Base-by-base conservation (phyloP, 805 yeast genomes). In the Candida ortonii region DNA sequence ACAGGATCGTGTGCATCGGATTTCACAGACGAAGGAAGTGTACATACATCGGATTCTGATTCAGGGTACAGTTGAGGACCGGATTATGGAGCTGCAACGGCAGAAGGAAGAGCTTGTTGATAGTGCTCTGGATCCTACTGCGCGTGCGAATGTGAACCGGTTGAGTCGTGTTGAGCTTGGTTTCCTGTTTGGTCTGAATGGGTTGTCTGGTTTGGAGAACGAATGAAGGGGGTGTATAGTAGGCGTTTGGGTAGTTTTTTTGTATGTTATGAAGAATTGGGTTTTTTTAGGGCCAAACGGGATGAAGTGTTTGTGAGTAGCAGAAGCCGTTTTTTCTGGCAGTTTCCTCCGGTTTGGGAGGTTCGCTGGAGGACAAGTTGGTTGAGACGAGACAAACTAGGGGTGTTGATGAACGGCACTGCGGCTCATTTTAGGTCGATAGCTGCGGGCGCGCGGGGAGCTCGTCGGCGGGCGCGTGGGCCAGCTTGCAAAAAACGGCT, bases 1-100 rank as follows among this genome's bases (percentile, higher is more conserved):
- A 0, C 86, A 85, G 73, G 98, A 88, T 55, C 75, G 98, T 46
- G 95, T 94, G 7, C 90, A 93, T 62, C 74, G 98, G 58, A 87
- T 93, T 42, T 96, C 97, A 5, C 98, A 93, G 62, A 70, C 75
- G 18, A 69, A 76, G 36, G 81, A 80, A 24, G 98, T 93, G 9
- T 67, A 61, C 41, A 83, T 93, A 13, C 82, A 90, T 61, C 69
- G 88, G 43, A 59, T 93, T 15, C 67, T 86, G 45, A 71, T 83
- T 27, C 61, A 67, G 28, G 71, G 73, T 19, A 83, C 96, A 0
- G 94, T 93, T 11, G 98, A 93, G 57, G 95, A 87, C 53, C 75
- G 97, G 52, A 93, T 93, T 38, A 70, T 84, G 57, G 78, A 73
- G 35, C 69, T 93, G 34, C 98, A 93, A 55, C 70, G 76, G 32